Percentiles rank a stretch among this genome's conserved stretches.
Conservation (phyloP, 2,329 filamentous ascomycete genomes). For the Camillea tinctor region DNA sequence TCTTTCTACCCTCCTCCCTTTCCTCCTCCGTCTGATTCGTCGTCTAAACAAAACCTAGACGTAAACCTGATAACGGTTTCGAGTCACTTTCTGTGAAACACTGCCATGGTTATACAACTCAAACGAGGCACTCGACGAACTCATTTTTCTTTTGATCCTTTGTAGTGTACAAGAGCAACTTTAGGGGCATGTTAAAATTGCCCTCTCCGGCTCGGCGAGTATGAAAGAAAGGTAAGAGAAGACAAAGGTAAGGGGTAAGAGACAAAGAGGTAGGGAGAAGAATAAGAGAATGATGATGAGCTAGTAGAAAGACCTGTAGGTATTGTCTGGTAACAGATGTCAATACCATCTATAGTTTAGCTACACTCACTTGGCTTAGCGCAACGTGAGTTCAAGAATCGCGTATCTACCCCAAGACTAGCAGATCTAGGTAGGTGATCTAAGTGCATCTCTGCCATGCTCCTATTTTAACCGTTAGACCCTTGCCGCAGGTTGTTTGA, state of each 20-base stretch:
- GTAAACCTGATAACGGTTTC: not conserved
- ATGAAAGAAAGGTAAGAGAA: no score
- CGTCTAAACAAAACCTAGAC: not conserved
- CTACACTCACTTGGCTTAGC: not conserved
- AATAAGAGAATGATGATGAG: not conserved
- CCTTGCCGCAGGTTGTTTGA: conserved; percentile 6
- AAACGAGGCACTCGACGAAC: not conserved
- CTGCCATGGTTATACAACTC: not conserved
- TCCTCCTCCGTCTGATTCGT: not conserved
- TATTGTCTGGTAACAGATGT: not conserved
- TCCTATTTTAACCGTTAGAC: conserved; percentile 17
- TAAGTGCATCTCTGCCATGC: conserved; percentile 2
- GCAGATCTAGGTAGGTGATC: not conserved
- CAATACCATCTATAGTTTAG: not conserved
- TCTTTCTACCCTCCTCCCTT: not conserved
- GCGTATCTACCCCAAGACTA: not conserved
- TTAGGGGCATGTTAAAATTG: not conserved
- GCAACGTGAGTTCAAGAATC: not conserved
- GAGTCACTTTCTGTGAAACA: not conserved
- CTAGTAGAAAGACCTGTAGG: not conserved
- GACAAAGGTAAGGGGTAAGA: not conserved
- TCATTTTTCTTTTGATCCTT: not conserved
- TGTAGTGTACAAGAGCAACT: not conserved
- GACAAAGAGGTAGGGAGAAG: not conserved
- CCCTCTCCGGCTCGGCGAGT: no score